A percentile compares a stretch with the other conserved stretches of the same genome.
Conservation (phyloP, 1,139 yeast genomes). For the Zygosaccharomyces pseudobailii region DNA sequence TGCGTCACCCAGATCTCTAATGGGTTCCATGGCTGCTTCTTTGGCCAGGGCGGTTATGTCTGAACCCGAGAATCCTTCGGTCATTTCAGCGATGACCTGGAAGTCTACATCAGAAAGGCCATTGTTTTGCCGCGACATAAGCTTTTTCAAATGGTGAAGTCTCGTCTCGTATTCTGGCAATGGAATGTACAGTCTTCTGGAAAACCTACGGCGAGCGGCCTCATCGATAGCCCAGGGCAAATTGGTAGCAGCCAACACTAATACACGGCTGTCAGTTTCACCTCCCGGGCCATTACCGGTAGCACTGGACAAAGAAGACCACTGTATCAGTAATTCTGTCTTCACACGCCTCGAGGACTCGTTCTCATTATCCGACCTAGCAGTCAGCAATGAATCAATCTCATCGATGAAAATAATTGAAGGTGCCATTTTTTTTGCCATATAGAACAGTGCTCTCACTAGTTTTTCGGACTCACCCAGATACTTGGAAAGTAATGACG, state of each 20-base stretch:
- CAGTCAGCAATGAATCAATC: conserved; percentile 55
- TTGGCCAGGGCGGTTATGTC: conserved; percentile 64
- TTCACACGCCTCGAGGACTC: conserved; percentile 52
- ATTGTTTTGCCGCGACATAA: conserved; percentile 37
- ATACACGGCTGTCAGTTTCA: conserved; percentile 40
- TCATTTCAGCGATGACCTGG: conserved; percentile 43
- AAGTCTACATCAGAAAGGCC: conserved; percentile 45
- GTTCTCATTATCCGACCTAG: conserved; percentile 49
- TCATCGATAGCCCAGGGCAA: conserved; percentile 68
- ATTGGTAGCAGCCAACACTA: conserved; percentile 61
- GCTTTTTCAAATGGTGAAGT: conserved; percentile 45
- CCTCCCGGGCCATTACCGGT: conserved; percentile 39
- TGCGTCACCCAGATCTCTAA: conserved; percentile 55
- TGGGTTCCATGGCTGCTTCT: conserved; percentile 71
- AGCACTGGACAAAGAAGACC: conserved; percentile 60
- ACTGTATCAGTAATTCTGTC: conserved; percentile 59
- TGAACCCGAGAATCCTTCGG: conserved; percentile 59
- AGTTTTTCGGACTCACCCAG: conserved; percentile 61
- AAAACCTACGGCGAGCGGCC: conserved; percentile 61
- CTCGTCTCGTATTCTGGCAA: conserved; percentile 58
- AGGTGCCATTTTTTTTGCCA: conserved; percentile 49
- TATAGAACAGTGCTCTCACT: conserved; percentile 52
- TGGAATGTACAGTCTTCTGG: conserved; percentile 59
- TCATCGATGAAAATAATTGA: conserved; percentile 51
- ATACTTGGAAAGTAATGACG: conserved; percentile 57